Conservation (phyloP, 495 filamentous ascomycete species). For the Echria macrotheca region DNA sequence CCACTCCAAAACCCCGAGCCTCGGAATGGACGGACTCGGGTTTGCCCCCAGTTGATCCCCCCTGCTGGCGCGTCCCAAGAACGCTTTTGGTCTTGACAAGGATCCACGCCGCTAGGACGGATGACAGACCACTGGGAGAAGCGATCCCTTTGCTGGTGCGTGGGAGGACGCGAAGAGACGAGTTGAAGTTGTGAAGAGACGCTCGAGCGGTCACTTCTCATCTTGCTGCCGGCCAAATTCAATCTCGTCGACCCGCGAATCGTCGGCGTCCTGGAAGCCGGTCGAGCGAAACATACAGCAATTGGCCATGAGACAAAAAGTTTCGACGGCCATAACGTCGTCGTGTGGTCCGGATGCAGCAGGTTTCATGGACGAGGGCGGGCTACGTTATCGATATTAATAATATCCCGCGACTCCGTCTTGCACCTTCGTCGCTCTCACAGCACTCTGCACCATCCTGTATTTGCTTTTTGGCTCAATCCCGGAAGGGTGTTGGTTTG, state of each 20-base stretch:
- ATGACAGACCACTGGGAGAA: background rate
- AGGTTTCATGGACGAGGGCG: background rate
- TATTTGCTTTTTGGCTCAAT: slow-evolving; percentile 23
- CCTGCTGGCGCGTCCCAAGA: slow-evolving; percentile 2
- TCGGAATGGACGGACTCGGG: too few species aligned
- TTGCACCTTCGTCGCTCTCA: background rate
- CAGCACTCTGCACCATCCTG: slow-evolving; percentile 9
- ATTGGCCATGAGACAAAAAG: background rate
- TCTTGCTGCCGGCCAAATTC: slow-evolving; percentile 1
- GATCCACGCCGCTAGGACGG: background rate
- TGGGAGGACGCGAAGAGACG: background rate
- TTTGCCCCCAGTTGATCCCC: background rate
- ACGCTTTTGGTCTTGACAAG: slow-evolving; percentile 1
- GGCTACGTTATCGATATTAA: slow-evolving; percentile 14
- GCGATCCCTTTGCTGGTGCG: background rate
- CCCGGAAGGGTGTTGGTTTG: slow-evolving; percentile 16
- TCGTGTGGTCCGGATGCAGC: background rate
- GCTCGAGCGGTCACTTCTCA: slow-evolving; percentile 1
- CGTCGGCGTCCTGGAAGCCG: background rate
- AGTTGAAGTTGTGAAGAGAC: too few species aligned
- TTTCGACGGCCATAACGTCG: background rate
- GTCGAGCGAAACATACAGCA: background rate
- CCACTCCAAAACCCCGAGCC: too few species aligned
- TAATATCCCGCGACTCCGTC: slow-evolving; percentile 14
- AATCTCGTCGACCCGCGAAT: slow-evolving; percentile 5